These are phyloP conservation scores for Plenodomus biglobosus DNA, from an alignment of 2,329 filamentous ascomycete genomes.

Conservation along the genomic window DNA sequence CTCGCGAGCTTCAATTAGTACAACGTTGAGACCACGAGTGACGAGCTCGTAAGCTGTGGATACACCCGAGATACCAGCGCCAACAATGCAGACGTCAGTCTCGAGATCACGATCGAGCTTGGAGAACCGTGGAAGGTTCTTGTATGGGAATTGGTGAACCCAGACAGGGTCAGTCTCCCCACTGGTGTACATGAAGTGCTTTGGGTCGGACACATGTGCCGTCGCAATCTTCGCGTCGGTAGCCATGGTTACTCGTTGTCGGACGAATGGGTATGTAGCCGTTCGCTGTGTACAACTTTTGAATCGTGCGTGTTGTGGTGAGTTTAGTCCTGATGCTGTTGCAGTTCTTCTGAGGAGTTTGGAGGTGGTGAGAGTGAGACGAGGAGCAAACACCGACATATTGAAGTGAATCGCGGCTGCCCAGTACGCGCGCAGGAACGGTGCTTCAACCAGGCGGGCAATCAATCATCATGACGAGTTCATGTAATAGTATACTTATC, in stretches of 20 bases:
- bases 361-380: slow-evolving; percentile 9
- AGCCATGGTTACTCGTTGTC: slow-evolving; percentile 17
- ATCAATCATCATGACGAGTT: slow-evolving; percentile 18
- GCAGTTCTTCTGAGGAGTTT: slow-evolving; percentile 6
- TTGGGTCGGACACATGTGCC: slow-evolving; percentile 18
- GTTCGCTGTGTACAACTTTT: neutral
- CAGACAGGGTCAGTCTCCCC: slow-evolving; percentile 57
- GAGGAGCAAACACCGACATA: slow-evolving; percentile 19
- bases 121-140: slow-evolving; percentile 48
- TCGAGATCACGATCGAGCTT: slow-evolving; percentile 49
- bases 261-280: neutral
- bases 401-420: neutral
- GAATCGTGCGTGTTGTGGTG: slow-evolving; percentile 2
- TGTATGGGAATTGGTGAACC: slow-evolving; percentile 54
- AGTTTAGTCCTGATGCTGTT: slow-evolving; percentile 3
- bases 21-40: slow-evolving; percentile 52
- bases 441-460: slow-evolving; percentile 1
- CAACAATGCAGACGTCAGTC: slow-evolving; percentile 55
- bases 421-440: slow-evolving; percentile 7
- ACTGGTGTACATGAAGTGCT: slow-evolving; percentile 51
- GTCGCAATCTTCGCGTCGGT: slow-evolving; percentile 5
- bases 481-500: slow-evolving; percentile 5
- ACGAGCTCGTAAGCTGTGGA: slow-evolving; percentile 58
- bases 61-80: slow-evolving; percentile 57
- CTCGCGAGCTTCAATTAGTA: slow-evolving; percentile 58